These are phyloP conservation scores for Gamarada debralockiae DNA, from an alignment of 495 filamentous ascomycete genomes.

Conservation along the genomic window DNA sequence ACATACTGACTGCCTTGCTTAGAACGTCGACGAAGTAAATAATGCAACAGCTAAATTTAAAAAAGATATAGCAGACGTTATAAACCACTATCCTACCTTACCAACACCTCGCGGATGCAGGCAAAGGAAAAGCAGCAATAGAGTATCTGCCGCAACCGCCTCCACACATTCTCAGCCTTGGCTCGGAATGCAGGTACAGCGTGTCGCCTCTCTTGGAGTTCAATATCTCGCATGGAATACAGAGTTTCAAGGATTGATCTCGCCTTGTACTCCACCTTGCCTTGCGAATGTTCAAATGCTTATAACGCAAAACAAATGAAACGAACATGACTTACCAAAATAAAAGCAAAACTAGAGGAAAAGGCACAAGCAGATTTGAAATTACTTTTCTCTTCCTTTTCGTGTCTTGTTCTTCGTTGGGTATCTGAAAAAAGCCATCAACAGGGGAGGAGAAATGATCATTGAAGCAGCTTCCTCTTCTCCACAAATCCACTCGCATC, in stretches of 20 bases:
- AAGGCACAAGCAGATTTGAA: neutral
- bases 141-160: conserved; percentile 3
- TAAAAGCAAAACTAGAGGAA: neutral
- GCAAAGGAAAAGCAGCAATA: neutral
- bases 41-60: too few relatives aligned
- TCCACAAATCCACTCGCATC: neutral
- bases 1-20: too few relatives aligned
- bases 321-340: neutral
- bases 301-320: neutral
- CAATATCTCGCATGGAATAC: conserved; percentile 60
- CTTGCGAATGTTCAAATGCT: conserved; percentile 32
- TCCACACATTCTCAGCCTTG: conserved; percentile 3
- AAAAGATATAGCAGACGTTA: neutral
- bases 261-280: conserved; percentile 62
- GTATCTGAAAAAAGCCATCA: neutral
- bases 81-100: neutral
- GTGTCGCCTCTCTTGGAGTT: conserved; percentile 19
- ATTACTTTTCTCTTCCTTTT: conserved; percentile 4
- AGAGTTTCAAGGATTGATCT: conserved; percentile 62
- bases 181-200: conserved; percentile 1
- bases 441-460: neutral
- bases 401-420: neutral
- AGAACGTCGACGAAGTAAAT: too few relatives aligned
- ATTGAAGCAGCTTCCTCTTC: conserved; percentile 17
- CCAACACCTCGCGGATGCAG: neutral